phyloP scores from a whole-genome alignment of 1,284 basidiomycete species.

The Neolentinus lepideus region DNA sequence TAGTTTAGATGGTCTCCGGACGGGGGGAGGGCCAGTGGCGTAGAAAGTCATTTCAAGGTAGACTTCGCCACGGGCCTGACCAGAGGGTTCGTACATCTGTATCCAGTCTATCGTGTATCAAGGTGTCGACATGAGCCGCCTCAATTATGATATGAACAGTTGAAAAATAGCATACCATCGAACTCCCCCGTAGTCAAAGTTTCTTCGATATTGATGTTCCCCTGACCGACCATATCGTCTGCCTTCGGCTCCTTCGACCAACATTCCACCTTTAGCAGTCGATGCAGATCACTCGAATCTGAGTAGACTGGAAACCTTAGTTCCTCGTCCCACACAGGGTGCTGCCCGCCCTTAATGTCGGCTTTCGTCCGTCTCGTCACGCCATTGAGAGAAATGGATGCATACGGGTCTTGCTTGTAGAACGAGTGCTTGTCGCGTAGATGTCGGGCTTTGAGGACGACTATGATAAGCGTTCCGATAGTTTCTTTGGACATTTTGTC shows the following conservation, averaged over 20 bases:
- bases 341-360: constrained; percentile 68
- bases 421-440: constrained; percentile 62
- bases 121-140: background rate
- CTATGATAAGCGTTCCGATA: constrained; percentile 65
- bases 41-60: constrained; percentile 5
- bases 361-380: constrained; percentile 48
- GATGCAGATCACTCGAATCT: constrained; percentile 34
- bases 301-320: constrained; percentile 53
- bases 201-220: constrained; percentile 54
- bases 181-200: constrained; percentile 69
- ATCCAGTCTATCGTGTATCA: constrained; percentile 4
- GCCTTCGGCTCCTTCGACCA: constrained; percentile 54
- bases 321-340: constrained; percentile 74
- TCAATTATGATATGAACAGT: background rate
- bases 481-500: constrained; percentile 22
- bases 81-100: background rate
- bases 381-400: constrained; percentile 38
- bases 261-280: constrained; percentile 56
- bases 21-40: background rate
- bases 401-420: constrained; percentile 72
- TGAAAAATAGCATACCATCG: constrained; percentile 42
- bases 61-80: constrained; percentile 1
- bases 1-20: background rate
- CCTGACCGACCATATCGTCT: constrained; percentile 55
- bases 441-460: constrained; percentile 68